Evolutionary conservation across 2,329 filamentous ascomycete species (phyloP), one percentile per base, ranked within the genome.

Genomic region (Stachybotrys elegans): DNA sequence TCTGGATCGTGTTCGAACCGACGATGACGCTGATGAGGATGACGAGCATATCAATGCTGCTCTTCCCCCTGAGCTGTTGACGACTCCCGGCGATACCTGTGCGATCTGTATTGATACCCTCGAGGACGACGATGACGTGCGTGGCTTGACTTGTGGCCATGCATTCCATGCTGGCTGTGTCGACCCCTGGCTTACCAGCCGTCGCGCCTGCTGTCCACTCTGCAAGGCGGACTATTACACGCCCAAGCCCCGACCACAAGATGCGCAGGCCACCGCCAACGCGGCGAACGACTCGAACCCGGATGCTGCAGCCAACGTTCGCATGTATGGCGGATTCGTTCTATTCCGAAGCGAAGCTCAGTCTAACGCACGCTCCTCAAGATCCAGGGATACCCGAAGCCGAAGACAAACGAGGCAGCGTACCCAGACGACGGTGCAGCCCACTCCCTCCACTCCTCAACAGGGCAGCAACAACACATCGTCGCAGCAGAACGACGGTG

Each of bases 171-270:
- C 90, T 41, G 88, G 86, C 31, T 98, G 93, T 61, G 81, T 98
- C 40, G 93, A 98, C 56, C 93, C 93, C 11, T 98, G 93, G 93
- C 71, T 98, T 51, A 98, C 93, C 9, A 91, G 87, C 59, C 82
- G 93, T 50, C 84, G 92, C 52, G 93, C 93, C 21, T 97, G 92
- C 71, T 98, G 93, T 63, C 93, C 93, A 6, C 82, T 98, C 6
- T 98, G 93, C 75, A 98, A 98, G 70, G 88, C 92, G 32, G 93
- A 98, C 61, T 98, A 97, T 65, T 97, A 95, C 64, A 84, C 89
- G 3, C 92, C 93, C 0, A 97, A 97, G 68, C 88, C 90, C 41
- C 86, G 89, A 14, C 74, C 86, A 4, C 60, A 64, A 16, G 31
- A 34, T 16, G 14, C n/a, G 31, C 14, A 34, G n/a, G 44, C 43